Conservation (phyloP, 164 flowering plant genomes). For the Cinnamomum micranthum region DNA sequence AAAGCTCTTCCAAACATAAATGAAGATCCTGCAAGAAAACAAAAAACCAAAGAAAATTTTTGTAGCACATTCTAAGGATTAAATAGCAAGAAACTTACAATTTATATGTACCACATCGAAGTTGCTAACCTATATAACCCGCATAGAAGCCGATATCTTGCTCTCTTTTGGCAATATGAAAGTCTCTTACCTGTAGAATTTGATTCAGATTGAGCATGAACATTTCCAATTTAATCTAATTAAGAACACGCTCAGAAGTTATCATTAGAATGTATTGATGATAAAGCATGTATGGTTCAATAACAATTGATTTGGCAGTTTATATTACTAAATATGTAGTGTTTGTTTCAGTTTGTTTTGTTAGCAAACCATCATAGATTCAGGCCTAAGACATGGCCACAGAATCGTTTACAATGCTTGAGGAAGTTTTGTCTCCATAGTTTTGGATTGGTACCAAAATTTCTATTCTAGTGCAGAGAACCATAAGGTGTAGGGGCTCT, state of each 20-base stretch:
- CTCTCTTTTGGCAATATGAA: constrained; percentile 56
- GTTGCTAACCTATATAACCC: constrained; percentile 62
- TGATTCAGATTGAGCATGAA: neutral
- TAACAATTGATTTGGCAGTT: neutral
- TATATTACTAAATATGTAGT: no score
- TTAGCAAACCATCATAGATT: no score
- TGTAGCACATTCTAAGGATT: neutral
- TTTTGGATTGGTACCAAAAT: no score
- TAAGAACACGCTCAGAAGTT: neutral
- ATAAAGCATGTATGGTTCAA: neutral
- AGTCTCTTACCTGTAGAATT: constrained; percentile 56
- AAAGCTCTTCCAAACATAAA: constrained; percentile 84
- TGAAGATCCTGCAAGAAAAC: constrained; percentile 49
- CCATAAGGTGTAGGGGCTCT: no score
- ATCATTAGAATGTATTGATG: neutral
- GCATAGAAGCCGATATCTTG: constrained; percentile 83
- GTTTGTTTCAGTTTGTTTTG: no score
- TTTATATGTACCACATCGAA: neutral
- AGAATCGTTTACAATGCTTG: no score
- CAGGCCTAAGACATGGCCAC: no score
- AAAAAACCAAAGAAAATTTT: neutral
- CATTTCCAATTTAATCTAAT: neutral
- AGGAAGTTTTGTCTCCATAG: no score
- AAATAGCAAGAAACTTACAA: neutral
- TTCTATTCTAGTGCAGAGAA: no score